These are phyloP conservation scores for Penicillium turbatum DNA, from an alignment of 495 filamentous ascomycete species.

Conservation along the genomic window DNA sequence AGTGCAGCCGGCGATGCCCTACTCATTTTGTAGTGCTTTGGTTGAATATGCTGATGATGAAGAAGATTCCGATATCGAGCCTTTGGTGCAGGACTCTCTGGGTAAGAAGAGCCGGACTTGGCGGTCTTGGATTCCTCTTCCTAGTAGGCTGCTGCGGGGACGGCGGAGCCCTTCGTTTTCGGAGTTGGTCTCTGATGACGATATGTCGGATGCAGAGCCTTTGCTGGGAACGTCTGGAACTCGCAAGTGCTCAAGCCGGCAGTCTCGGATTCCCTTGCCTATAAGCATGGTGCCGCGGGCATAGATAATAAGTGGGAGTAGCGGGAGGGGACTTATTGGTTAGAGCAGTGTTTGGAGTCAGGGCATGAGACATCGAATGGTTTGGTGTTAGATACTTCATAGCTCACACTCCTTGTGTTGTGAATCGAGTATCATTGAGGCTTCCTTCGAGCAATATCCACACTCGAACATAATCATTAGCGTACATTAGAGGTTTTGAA, in stretches of 20 bases:
- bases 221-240: not conserved
- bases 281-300: not conserved
- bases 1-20: not conserved
- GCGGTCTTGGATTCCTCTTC: conserved; percentile 2
- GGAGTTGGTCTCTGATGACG: not conserved
- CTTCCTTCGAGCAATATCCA: not conserved
- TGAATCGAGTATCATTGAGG: not conserved
- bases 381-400: not conserved
- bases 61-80: not conserved
- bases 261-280: conserved; percentile 6
- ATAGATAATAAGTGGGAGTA: no score
- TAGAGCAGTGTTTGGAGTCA: no score
- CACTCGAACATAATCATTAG: not conserved
- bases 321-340: conserved; percentile 9
- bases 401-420: not conserved
- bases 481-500: not conserved
- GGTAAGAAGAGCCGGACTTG: not conserved
- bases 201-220: not conserved
- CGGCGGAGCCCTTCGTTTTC: not conserved
- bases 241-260: not conserved
- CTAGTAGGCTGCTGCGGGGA: not conserved
- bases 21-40: not conserved
- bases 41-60: not conserved
- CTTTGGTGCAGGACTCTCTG: not conserved
- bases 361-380: conserved; percentile 1